A percentile compares a stretch with the other conserved stretches of the same genome.
Evolutionary conservation across 306 rosid genomes (phyloP).

Genomic region (Cicer judaicum): DNA sequence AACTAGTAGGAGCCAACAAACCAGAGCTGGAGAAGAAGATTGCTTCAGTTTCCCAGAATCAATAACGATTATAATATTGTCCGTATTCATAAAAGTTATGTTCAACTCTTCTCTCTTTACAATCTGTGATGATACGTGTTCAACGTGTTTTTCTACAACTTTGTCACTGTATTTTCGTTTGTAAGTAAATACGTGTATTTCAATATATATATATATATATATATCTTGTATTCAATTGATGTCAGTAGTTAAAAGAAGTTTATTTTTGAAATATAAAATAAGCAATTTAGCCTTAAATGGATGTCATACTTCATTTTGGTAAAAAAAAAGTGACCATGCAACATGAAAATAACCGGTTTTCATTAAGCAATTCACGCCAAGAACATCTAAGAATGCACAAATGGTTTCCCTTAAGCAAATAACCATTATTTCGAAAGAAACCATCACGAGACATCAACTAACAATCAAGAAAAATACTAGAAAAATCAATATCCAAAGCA

Average conservation of each 20-base stretch:
- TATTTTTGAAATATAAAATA: constrained; percentile 28
- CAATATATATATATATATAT: background rate
- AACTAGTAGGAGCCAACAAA: constrained; percentile 97
- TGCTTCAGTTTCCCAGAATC: constrained; percentile 42
- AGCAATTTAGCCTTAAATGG: background rate
- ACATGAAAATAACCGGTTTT: too few species aligned
- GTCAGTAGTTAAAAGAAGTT: constrained; percentile 18
- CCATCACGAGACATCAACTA: too few species aligned
- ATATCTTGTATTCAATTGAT: constrained; percentile 24
- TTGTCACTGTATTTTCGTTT: constrained; percentile 33
- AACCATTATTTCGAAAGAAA: too few species aligned
- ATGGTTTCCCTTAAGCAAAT: too few species aligned
- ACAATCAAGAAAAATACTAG: too few species aligned
- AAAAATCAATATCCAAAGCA: too few species aligned
- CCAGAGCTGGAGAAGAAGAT: constrained; percentile 84
- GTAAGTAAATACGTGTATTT: constrained; percentile 29
- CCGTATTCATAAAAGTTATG: constrained; percentile 12
- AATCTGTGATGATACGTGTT: background rate
- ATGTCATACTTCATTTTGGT: background rate
- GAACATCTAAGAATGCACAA: too few species aligned
- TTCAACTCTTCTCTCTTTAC: constrained; percentile 6
- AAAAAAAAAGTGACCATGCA: background rate
- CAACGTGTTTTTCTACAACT: constrained; percentile 10
- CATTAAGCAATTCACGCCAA: too few species aligned
- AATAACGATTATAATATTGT: constrained; percentile 22